Evolutionary conservation across 73 alveolate genomes (phyloP).

Genomic region (Effrenium voratum): DNA sequence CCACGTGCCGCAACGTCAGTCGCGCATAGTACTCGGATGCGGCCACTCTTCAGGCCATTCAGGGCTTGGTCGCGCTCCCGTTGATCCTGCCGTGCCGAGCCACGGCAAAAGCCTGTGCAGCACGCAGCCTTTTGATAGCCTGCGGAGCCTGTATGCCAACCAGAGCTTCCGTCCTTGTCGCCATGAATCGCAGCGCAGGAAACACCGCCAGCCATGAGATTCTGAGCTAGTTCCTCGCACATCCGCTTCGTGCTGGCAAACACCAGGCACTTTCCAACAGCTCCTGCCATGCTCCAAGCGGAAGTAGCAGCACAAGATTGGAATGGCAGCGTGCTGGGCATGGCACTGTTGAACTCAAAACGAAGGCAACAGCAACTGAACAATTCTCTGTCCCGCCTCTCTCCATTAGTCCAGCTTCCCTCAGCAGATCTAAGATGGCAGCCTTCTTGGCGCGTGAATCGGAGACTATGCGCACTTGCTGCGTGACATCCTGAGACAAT

Average conservation of each 20-base stretch:
- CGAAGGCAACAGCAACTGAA: neutral
- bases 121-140: neutral
- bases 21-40: constrained; percentile 97
- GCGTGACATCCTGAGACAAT: constrained; percentile 71
- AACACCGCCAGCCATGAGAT: constrained; percentile 94
- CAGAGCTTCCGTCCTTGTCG: constrained; percentile 94
- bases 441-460: constrained; percentile 23
- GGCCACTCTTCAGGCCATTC: constrained; percentile 95
- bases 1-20: constrained; percentile 99
- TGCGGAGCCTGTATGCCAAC: neutral
- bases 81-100: constrained; percentile 84
- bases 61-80: constrained; percentile 95
- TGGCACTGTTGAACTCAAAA: neutral
- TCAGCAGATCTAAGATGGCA: constrained; percentile 65
- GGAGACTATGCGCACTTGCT: constrained; percentile 79
- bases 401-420: constrained; percentile 78
- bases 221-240: constrained; percentile 96
- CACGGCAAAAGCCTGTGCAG: neutral
- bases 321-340: neutral
- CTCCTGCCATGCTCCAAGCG: constrained; percentile 37
- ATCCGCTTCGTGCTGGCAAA: constrained; percentile 96
- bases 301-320: neutral
- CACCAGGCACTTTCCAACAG: constrained; percentile 95
- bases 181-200: constrained; percentile 97
- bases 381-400: neutral